Percentiles rank a stretch among this genome's conserved stretches.
Conservation (phyloP, 2,329 filamentous ascomycete genomes). For the Fusarium musae region DNA sequence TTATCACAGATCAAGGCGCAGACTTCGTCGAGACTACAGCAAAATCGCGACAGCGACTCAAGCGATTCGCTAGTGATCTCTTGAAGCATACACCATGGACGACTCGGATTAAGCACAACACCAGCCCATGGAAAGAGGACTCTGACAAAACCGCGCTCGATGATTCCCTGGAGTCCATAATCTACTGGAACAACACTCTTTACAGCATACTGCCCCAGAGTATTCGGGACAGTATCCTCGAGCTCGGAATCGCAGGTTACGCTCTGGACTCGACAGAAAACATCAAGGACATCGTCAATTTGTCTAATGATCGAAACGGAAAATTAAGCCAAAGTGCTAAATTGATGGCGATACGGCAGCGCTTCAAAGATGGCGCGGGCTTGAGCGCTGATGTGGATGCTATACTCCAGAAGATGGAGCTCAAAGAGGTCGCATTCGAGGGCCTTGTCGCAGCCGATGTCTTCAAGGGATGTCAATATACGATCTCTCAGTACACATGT, state of each 20-base stretch:
- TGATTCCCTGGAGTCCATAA: neutral
- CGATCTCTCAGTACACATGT: neutral
- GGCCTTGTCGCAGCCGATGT: neutral
- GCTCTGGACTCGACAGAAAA: neutral
- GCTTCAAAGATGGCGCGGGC: neutral
- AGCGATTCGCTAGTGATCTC: neutral
- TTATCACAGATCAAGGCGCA: rapidly evolving
- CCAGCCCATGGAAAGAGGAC: neutral
- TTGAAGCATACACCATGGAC: neutral
- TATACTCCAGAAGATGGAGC: neutral
- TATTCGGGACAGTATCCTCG: neutral
- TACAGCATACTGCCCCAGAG: neutral
- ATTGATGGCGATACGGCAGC: neutral
- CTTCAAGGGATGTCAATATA: neutral
- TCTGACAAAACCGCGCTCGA: neutral
- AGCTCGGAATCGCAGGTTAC: neutral
- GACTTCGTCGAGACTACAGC: rapidly evolving
- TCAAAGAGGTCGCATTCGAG: neutral
- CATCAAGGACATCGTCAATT: neutral
- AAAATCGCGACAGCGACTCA: neutral
- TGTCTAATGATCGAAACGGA: neutral
- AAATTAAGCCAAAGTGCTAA: neutral
- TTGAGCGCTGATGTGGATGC: rapidly evolving
- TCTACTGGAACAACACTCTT: neutral
- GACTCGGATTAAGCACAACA: neutral